A percentile compares a stretch with the other conserved stretches of the same genome.
Evolutionary conservation across 2,329 filamentous ascomycete genomes (phyloP).

Genomic region (Penicillium occitanis): DNA sequence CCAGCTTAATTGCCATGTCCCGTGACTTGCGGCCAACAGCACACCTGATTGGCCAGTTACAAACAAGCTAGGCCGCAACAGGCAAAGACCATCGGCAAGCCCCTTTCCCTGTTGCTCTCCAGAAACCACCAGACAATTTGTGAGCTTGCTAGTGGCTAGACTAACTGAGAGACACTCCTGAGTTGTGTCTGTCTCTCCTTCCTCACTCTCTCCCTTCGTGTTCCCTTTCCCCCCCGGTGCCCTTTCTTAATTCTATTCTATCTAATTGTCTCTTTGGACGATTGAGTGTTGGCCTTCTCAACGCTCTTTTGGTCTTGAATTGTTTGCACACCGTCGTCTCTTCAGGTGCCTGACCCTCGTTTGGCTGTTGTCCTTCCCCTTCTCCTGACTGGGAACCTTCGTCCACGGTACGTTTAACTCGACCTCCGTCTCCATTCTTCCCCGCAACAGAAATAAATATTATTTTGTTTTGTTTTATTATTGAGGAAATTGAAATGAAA

Average conservation of each 20-base stretch:
- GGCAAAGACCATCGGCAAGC: conserved; percentile 6
- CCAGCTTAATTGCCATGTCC: conserved; percentile 5
- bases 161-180: conserved; percentile 13
- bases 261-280: conserved; percentile 14
- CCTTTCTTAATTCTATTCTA: conserved; percentile 5
- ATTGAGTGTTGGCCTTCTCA: conserved; percentile 13
- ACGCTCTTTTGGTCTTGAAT: conserved; percentile 10
- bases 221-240: neutral
- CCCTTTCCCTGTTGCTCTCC: conserved; percentile 16
- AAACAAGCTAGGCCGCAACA: neutral
- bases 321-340: conserved; percentile 2
- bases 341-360: conserved; percentile 9
- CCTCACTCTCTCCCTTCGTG: conserved; percentile 3
- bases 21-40: conserved; percentile 7
- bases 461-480: neutral
- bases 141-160: conserved; percentile 5
- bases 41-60: neutral
- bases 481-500: neutral
- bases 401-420: conserved; percentile 18
- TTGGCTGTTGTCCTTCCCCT: conserved; percentile 9
- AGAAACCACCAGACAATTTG: conserved; percentile 11
- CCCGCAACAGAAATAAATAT: neutral
- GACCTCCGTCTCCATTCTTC: conserved; percentile 3
- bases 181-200: conserved; percentile 11
- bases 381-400: conserved; percentile 20